These are phyloP conservation scores for Marsdenia floribunda DNA, from an alignment of 257 asterid species.

Conservation along the genomic window DNA sequence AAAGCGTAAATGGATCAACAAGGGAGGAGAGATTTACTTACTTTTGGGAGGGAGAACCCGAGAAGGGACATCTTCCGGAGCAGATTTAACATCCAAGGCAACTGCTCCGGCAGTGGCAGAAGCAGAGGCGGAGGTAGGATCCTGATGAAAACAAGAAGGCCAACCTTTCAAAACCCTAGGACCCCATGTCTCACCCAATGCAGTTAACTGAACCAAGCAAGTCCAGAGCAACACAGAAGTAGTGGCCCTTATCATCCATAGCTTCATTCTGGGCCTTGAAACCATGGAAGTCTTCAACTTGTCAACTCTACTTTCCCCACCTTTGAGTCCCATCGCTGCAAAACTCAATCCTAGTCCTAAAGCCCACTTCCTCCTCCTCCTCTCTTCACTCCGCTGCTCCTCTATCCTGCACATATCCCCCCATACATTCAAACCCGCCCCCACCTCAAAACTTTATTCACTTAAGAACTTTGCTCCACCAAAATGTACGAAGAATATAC, in stretches of 20 bases:
- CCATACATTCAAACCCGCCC: conserved; percentile 23
- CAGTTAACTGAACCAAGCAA: conserved; percentile 82
- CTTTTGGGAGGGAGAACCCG: conserved; percentile 89
- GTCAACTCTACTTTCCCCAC: conserved; percentile 60
- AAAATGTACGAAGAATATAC: neutral
- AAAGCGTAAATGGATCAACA: neutral
- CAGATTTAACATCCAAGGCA: conserved; percentile 49
- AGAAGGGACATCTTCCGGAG: conserved; percentile 40
- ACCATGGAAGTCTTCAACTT: conserved; percentile 61
- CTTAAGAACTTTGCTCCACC: neutral
- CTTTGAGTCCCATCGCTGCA: conserved; percentile 55
- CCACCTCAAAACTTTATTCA: conserved; percentile 8
- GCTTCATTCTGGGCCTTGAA: conserved; percentile 81
- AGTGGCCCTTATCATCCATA: conserved; percentile 86
- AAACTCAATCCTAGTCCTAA: conserved; percentile 18
- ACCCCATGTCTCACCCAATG: conserved; percentile 86
- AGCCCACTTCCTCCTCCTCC: conserved; percentile 44
- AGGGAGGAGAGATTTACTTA: conserved; percentile 32
- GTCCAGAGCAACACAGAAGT: conserved; percentile 81
- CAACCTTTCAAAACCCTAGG: conserved; percentile 83
- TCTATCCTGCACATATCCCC: conserved; percentile 55
- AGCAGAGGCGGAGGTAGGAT: conserved; percentile 37
- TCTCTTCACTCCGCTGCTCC: conserved; percentile 33
- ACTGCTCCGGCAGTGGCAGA: conserved; percentile 1
- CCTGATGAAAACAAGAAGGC: conserved; percentile 89